Percentiles rank a stretch among this genome's conserved stretches.
Evolutionary conservation across 1,284 basidiomycete genomes (phyloP).

Genomic region (Microbotryum violaceum): DNA sequence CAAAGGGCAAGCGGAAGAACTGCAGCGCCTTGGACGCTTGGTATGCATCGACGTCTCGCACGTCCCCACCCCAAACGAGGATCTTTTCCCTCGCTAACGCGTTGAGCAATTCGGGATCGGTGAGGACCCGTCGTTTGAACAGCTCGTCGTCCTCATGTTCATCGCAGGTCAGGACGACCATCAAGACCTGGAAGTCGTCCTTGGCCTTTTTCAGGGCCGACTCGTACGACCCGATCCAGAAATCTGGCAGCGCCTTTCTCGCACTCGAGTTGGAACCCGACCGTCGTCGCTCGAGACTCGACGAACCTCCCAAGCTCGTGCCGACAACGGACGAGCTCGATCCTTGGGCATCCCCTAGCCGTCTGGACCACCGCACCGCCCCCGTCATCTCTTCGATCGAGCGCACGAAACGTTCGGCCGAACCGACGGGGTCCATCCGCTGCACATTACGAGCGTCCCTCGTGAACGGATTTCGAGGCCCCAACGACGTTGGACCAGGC

Average conservation of each 20-base stretch:
- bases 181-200: conserved; percentile 63
- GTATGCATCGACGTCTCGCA: conserved; percentile 72
- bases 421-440: conserved; percentile 44
- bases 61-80: conserved; percentile 75
- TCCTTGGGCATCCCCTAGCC: background rate
- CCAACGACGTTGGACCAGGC: conserved; percentile 1
- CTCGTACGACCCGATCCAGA: conserved; percentile 74
- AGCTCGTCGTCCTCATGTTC: conserved; percentile 82
- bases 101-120: conserved; percentile 60
- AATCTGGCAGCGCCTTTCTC: conserved; percentile 38
- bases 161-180: conserved; percentile 74
- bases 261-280: conserved; percentile 12
- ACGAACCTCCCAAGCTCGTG: conserved; percentile 36
- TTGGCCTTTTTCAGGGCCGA: conserved; percentile 63
- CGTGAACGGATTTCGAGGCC: conserved; percentile 27
- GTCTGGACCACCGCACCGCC: conserved; percentile 46
- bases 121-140: conserved; percentile 75
- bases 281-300: conserved; percentile 11
- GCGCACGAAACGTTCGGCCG: conserved; percentile 62
- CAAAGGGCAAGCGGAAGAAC: conserved; percentile 59
- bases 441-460: conserved; percentile 23
- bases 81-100: conserved; percentile 60
- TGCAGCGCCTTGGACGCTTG: conserved; percentile 41
- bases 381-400: conserved; percentile 73
- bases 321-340: conserved; percentile 39